These are phyloP conservation scores for Smittium culicis DNA, from an alignment of 371 early-diverging fungal genomes.

Conservation along the genomic window DNA sequence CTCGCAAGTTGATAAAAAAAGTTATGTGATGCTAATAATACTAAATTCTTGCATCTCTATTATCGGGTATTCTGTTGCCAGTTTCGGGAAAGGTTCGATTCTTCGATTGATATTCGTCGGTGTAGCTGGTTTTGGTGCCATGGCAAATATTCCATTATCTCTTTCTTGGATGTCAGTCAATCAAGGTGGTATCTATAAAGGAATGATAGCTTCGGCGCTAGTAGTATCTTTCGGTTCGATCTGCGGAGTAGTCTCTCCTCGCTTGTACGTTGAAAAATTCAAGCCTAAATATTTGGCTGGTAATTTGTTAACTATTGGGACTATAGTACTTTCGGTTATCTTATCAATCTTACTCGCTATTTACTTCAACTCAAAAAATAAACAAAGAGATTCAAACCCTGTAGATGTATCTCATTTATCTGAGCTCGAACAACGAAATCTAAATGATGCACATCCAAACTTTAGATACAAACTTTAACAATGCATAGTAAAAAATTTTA, in stretches of 20 bases:
- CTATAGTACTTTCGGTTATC: slow-evolving; percentile 1
- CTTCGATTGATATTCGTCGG: background rate
- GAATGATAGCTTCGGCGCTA: slow-evolving; percentile 7
- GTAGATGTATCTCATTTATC: slow-evolving; percentile 13
- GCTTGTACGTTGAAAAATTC: background rate
- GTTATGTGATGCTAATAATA: background rate
- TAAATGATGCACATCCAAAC: slow-evolving; percentile 14
- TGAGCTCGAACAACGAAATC: background rate
- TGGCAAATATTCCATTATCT: slow-evolving; percentile 2
- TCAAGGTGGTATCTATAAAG: slow-evolving; percentile 9
- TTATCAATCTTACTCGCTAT: background rate
- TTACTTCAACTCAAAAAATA: slow-evolving; percentile 5
- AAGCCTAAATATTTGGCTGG: slow-evolving; percentile 8
- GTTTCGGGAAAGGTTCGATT: background rate
- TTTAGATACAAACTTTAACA: slow-evolving; percentile 11
- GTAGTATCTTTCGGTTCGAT: slow-evolving; percentile 6
- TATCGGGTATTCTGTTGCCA: background rate
- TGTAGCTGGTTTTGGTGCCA: slow-evolving; percentile 3
- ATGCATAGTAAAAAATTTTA: no score
- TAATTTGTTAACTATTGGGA: slow-evolving; percentile 6
- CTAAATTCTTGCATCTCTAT: background rate
- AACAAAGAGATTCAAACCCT: background rate
- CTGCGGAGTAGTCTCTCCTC: slow-evolving; percentile 1
- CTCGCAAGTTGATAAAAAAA: slow-evolving; percentile 1
- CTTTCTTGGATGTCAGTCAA: slow-evolving; percentile 9